These are phyloP conservation scores for Blastobotrys peoriensis DNA, from an alignment of 805 yeast genomes.

Conservation along the genomic window DNA sequence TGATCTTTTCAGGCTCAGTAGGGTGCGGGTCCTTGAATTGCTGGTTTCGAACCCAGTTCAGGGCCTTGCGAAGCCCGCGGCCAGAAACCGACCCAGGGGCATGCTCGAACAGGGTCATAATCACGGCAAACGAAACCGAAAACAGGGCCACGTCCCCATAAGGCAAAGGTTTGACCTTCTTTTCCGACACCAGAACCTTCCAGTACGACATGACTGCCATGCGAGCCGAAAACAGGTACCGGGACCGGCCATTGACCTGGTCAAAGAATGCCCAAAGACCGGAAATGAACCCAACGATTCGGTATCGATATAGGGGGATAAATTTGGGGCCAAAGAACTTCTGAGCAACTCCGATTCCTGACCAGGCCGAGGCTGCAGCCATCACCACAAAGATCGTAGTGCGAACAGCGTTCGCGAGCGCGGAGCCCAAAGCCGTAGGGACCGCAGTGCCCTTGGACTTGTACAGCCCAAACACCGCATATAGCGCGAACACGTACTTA, in stretches of 20 bases:
- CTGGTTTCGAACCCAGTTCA: constrained; percentile 29
- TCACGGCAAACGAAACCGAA: constrained; percentile 28
- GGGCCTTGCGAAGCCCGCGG: constrained; percentile 23
- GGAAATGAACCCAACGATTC: constrained; percentile 35
- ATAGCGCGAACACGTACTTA: constrained; percentile 27
- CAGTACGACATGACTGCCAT: constrained; percentile 34
- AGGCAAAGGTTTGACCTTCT: constrained; percentile 23
- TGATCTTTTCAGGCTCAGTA: background rate
- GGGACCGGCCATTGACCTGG: constrained; percentile 28
- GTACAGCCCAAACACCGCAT: constrained; percentile 19
- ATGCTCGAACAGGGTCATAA: constrained; percentile 27
- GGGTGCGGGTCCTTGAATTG: constrained; percentile 21
- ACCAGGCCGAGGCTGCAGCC: constrained; percentile 34
- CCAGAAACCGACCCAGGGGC: constrained; percentile 27
- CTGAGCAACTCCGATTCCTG: constrained; percentile 34
- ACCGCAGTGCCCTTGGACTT: constrained; percentile 5
- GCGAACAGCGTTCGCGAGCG: constrained; percentile 25
- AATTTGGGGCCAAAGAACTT: constrained; percentile 27
- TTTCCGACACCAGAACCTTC: constrained; percentile 25
- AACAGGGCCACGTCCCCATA: constrained; percentile 30
- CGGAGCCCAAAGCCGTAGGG: constrained; percentile 10
- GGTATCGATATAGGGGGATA: constrained; percentile 30
- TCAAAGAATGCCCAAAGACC: constrained; percentile 37
- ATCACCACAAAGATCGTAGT: constrained; percentile 30
- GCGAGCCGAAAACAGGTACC: constrained; percentile 32